Evolutionary conservation across 306 rosid species (phyloP).

Genomic region (Quillaja saponaria): DNA sequence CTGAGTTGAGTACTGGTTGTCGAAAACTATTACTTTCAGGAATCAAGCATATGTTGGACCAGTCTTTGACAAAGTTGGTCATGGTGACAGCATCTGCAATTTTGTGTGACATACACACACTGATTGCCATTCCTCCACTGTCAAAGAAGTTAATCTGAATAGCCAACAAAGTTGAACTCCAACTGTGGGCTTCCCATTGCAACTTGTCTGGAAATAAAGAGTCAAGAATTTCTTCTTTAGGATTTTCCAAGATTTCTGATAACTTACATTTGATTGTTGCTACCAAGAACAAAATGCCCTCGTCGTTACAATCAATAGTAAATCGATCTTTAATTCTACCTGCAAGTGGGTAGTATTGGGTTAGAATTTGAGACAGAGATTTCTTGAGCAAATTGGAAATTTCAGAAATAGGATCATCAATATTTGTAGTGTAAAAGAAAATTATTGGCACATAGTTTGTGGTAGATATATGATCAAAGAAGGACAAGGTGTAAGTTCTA

Average conservation of each 20-base stretch:
- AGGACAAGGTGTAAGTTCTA: conserved; percentile 17
- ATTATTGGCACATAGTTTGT: conserved; percentile 22
- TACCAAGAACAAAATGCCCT: conserved; percentile 32
- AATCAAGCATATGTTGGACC: conserved; percentile 34
- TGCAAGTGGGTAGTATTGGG: conserved; percentile 45
- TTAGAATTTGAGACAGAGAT: conserved; percentile 35
- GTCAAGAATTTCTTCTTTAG: conserved; percentile 3
- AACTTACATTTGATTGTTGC: conserved; percentile 15
- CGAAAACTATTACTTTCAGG: no score
- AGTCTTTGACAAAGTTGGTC: conserved; percentile 27
- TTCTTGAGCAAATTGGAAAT: conserved; percentile 23
- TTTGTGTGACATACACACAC: conserved; percentile 35
- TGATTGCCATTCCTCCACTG: conserved; percentile 35
- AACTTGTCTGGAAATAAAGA: conserved; percentile 24
- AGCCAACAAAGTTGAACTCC: conserved; percentile 7
- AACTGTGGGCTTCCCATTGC: conserved; percentile 5
- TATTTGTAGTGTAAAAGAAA: conserved; percentile 23
- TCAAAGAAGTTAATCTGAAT: conserved; percentile 34
- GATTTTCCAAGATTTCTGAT: conserved; percentile 26
- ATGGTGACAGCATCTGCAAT: conserved; percentile 31
- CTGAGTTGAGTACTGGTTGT: conserved; percentile 16
- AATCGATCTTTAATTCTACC: conserved; percentile 15
- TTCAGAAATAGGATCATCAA: not conserved
- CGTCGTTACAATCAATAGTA: conserved; percentile 36
- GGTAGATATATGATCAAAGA: conserved; percentile 27